phyloP scores from a whole-genome alignment of 225 moss, liverwort and hornwort species.

The Lunularia cruciata region DNA sequence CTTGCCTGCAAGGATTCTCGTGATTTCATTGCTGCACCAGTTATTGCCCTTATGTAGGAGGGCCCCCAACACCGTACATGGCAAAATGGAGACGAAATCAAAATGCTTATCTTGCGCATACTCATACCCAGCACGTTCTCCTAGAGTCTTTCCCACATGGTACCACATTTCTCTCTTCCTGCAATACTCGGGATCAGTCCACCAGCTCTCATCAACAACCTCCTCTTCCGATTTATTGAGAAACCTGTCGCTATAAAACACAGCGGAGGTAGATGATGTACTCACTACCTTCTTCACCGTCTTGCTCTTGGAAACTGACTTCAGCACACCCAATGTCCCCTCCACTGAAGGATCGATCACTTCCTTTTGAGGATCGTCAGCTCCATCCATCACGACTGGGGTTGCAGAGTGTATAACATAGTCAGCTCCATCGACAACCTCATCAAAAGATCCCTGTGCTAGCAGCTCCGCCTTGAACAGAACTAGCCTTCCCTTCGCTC shows the following conservation, averaged over 20 bases:
- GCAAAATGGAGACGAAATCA: neutral
- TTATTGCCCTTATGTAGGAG: neutral
- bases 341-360: conserved; percentile 58
- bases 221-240: conserved; percentile 16
- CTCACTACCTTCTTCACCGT: conserved; percentile 53
- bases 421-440: conserved; percentile 55
- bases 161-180: conserved; percentile 43
- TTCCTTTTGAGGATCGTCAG: conserved; percentile 38
- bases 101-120: neutral
- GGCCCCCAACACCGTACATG: neutral
- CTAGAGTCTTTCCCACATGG: conserved; percentile 7
- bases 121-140: conserved; percentile 3
- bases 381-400: conserved; percentile 43
- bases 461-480: conserved; percentile 42
- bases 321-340: conserved; percentile 60
- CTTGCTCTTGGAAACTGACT: conserved; percentile 53
- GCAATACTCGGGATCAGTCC: conserved; percentile 59
- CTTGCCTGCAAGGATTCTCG: neutral
- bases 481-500: conserved; percentile 43
- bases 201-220: conserved; percentile 68
- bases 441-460: conserved; percentile 56
- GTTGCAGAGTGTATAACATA: conserved; percentile 76
- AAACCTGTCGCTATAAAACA: conserved; percentile 37
- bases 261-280: conserved; percentile 69
- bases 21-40: neutral